Base-by-base conservation (phyloP, 2,329 filamentous ascomycete genomes). In the Aspergillus calidoustus region DNA sequence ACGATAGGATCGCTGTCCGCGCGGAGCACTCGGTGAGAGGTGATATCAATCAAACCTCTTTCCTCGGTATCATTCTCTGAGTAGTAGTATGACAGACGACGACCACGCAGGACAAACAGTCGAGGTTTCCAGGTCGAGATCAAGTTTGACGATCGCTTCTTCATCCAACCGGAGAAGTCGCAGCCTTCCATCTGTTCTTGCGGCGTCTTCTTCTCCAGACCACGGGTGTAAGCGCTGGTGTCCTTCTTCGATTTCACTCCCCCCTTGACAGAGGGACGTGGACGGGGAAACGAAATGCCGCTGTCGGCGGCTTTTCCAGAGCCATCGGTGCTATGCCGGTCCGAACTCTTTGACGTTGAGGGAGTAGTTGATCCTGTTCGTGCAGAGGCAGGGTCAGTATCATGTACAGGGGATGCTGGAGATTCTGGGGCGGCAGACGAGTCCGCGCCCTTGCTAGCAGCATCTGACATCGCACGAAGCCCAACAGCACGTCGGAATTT, bases 81-180 rank as follows among this genome's bases (percentile, higher is more conserved):
- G 76, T 99, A 99, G 79, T 96, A 99, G 80, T 99, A 99, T 0
- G 93, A 93, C 31, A 99, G 82, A 4, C 95, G 89, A 56, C 94
- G 89, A 31, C 95, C 95, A 72, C 93, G 93, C 61, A 99, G 86
- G 7, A 99, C 89, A 73, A 99, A 99, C n/a, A 98, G 84, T 13
- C 95, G 89, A 13, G 93, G 91, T 74, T 98, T 99, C 95, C 95
- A 99, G 1, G 93, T 97, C 2, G 93, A 93, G 89, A 99, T 97
- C 38, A 98, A 83, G 71, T 94, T 95, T 1, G 92, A 94, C 62
- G 92, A 97, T 78, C 96, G 93, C 84, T 99, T 99, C 83, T 95
- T 98, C 95, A 99, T 99, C 95, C 95, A 99, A 1, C 95, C 95
- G 71, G 90, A 94, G 76, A 97, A 98, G 73, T 99, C 94, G 59